Base-by-base conservation (phyloP, 192 early-diverging fungal genomes). In the Linnemannia schmuckeri region DNA sequence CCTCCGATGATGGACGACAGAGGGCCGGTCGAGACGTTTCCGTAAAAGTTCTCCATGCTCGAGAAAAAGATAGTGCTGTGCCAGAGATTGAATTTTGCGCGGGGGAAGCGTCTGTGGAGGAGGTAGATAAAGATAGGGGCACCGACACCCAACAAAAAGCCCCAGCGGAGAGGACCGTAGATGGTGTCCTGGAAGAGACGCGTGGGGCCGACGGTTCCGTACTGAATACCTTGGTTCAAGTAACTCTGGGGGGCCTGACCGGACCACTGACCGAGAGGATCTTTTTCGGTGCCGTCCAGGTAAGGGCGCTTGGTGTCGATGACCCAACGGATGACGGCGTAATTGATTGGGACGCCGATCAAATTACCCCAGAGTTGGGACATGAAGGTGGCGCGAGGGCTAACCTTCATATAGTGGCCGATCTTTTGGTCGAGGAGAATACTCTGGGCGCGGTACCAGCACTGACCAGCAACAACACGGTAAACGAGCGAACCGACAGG, bases 251-350 rank as follows among this genome's bases (percentile, higher is more conserved):
- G 79, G 9, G 79, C 66, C 27, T 88, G 77, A 75, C 82, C 80
- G 24, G 75, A 77, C 89, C 89, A 87, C 75, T 91, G 90, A 37
- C 89, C 89, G 42, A 87, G 84, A 49, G 90, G 90, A 77, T 91
- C 90, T 1, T 42, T 27, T 27, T 79, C 30, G 1, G 85, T 73
- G 33, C 87, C 89, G 70, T 90, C 87, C 3, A 90, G 89, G 68
- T 88, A 90, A 3, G 87, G 87, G 22, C 89, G 78, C 78, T 90
- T 90, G 57, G 87, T 85, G 20, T 88, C 78, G 44, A 90, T 88
- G 35, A 90, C 87, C 85, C 85, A 89, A 40, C 84, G 82, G 15
- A 87, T 89, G 37, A 87, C 81, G 27, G 85, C 84, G 40, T 87
- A 90, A 63, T 90, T 90, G 74, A 88, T 82, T 24, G 86, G 85